These are phyloP conservation scores for Colletotrichum tabaci DNA, from an alignment of 2,329 filamentous ascomycete genomes.

Conservation along the genomic window DNA sequence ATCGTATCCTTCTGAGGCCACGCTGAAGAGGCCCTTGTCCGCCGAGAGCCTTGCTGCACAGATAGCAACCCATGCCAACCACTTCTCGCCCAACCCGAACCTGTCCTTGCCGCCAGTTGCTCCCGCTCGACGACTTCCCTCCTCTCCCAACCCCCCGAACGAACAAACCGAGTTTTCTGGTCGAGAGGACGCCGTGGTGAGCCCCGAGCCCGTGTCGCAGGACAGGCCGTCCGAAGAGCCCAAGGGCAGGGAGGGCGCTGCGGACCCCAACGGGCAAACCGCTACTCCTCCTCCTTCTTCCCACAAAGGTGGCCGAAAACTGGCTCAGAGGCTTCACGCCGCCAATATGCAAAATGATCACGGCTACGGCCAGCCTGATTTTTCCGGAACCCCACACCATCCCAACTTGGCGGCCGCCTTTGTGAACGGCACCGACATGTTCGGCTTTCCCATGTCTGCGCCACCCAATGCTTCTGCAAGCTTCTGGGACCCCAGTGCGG, in stretches of 20 bases:
- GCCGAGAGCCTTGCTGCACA: constrained; percentile 64
- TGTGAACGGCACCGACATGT: constrained; percentile 68
- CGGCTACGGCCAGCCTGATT: constrained; percentile 66
- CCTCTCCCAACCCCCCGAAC: constrained; percentile 66
- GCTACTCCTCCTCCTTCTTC: constrained; percentile 73
- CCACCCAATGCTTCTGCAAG: constrained; percentile 65
- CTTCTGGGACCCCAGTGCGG: constrained; percentile 70
- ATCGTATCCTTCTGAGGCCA: constrained; percentile 51
- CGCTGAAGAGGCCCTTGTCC: constrained; percentile 68
- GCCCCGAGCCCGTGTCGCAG: constrained; percentile 42
- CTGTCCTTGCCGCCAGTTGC: constrained; percentile 72
- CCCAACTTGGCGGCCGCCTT: constrained; percentile 61
- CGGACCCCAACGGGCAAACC: constrained; percentile 63
- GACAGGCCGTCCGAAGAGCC: constrained; percentile 61
- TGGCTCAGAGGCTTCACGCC: constrained; percentile 63
- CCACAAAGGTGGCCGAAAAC: constrained; percentile 69
- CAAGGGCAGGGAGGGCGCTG: constrained; percentile 57
- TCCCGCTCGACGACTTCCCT: constrained; percentile 69
- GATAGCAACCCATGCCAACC: constrained; percentile 74
- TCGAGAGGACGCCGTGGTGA: constrained; percentile 49
- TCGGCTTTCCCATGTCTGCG: constrained; percentile 73
- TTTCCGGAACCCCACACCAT: constrained; percentile 65
- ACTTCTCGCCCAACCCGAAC: constrained; percentile 69
- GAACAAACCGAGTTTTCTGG: constrained; percentile 50
- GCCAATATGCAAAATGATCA: constrained; percentile 72